Conservation (phyloP, 2,329 filamentous ascomycete genomes). For the Fusarium verticillioides region DNA sequence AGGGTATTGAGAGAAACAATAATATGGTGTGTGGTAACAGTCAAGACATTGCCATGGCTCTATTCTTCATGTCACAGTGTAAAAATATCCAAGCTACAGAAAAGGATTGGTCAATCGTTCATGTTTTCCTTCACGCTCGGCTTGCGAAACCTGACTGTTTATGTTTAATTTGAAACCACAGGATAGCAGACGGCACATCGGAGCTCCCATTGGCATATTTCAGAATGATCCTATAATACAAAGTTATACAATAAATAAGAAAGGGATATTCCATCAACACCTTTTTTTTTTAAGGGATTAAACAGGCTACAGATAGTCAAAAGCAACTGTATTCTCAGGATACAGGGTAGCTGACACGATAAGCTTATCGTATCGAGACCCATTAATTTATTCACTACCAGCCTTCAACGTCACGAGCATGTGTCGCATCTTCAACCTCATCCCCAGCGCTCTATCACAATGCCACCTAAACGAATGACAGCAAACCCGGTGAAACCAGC, state of each 20-base stretch:
- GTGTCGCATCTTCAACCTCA: slow-evolving; percentile 18
- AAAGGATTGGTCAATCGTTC: neutral
- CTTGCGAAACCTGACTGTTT: neutral
- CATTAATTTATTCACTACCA: slow-evolving; percentile 30
- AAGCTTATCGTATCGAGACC: slow-evolving; percentile 33
- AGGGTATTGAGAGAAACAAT: neutral
- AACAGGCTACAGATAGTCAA: neutral
- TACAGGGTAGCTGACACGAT: slow-evolving; percentile 32
- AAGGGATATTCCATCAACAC: neutral
- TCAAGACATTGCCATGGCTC: neutral
- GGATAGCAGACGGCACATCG: no score
- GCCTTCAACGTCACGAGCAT: slow-evolving; percentile 37
- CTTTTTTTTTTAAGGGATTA: neutral
- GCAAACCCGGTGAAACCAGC: slow-evolving; percentile 85
- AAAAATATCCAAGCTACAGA: neutral
- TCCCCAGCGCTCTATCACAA: slow-evolving; percentile 42
- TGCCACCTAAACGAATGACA: slow-evolving; percentile 89
- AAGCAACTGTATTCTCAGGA: neutral
- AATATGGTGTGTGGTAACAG: neutral
- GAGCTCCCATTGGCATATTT: neutral
- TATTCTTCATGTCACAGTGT: neutral
- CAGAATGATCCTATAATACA: neutral
- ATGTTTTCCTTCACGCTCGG: neutral
- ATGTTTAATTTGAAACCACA: no score
- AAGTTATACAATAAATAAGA: neutral